These are phyloP conservation scores for Zhuliangozyma blackwelliae DNA, from an alignment of 1,139 yeast species.

Conservation along the genomic window DNA sequence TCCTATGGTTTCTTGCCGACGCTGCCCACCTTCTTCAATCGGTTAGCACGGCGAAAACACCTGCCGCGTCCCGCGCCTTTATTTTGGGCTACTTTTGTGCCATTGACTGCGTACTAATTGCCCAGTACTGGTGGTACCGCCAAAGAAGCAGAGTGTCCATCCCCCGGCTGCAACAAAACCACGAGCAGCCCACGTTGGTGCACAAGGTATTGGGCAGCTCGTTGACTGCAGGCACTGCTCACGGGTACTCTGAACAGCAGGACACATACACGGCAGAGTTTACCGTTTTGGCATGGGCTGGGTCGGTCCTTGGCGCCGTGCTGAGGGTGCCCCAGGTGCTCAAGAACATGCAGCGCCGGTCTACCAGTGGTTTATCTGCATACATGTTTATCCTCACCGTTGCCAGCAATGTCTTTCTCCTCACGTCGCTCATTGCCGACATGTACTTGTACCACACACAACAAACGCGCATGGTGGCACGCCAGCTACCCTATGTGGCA, in stretches of 20 bases:
- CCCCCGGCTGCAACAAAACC: background rate
- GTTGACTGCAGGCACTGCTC: background rate
- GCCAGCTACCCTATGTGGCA: conserved; percentile 33
- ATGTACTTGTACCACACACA: conserved; percentile 12
- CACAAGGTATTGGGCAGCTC: background rate
- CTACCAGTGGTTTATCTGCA: conserved; percentile 36
- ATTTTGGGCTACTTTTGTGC: conserved; percentile 52
- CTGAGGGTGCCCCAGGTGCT: conserved; percentile 79
- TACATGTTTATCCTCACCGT: conserved; percentile 34
- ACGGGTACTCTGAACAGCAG: background rate
- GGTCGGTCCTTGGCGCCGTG: conserved; percentile 15
- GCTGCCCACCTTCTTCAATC: conserved; percentile 75
- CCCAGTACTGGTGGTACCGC: background rate
- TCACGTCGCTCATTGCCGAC: conserved; percentile 29
- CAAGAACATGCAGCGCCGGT: conserved; percentile 25
- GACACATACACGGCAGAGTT: background rate
- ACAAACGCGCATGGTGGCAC: conserved; percentile 11
- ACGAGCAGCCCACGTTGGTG: background rate
- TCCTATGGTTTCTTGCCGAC: conserved; percentile 80
- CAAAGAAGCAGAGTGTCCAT: background rate
- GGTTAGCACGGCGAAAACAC: conserved; percentile 55
- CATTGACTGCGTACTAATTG: conserved; percentile 65
- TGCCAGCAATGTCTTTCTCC: conserved; percentile 33
- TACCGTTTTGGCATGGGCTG: background rate
- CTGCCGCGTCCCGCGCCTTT: conserved; percentile 29